These are phyloP conservation scores for Penicillium argentinense DNA, from an alignment of 495 filamentous ascomycete species.

Conservation along the genomic window DNA sequence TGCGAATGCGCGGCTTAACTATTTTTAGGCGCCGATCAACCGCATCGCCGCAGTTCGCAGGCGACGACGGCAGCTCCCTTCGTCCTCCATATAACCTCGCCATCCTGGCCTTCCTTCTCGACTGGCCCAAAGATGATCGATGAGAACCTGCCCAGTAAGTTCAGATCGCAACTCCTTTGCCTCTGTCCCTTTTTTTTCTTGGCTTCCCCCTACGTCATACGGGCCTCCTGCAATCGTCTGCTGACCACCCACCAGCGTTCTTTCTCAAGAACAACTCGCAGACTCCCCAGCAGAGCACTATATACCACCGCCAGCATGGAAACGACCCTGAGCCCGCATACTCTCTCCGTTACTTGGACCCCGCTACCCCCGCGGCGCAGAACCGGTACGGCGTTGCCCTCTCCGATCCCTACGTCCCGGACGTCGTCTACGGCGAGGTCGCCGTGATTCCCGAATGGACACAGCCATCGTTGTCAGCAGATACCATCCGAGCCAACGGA, in stretches of 20 bases:
- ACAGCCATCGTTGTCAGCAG: conserved; percentile 74
- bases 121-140: conserved; percentile 72
- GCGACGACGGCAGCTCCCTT: neutral
- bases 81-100: conserved; percentile 1
- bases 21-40: conserved; percentile 26
- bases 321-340: conserved; percentile 79
- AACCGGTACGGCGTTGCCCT: conserved; percentile 87
- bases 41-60: conserved; percentile 20
- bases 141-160: conserved; percentile 84
- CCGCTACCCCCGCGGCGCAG: conserved; percentile 61
- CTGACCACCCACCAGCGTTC: conserved; percentile 53
- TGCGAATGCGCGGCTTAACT: conserved; percentile 4
- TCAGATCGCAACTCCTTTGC: neutral
- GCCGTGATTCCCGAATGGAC: conserved; percentile 81
- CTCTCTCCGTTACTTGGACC: conserved; percentile 71
- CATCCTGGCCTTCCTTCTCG: neutral
- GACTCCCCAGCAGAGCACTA: conserved; percentile 54
- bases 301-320: conserved; percentile 78
- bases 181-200: neutral
- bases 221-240: conserved; percentile 32
- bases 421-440: conserved; percentile 84
- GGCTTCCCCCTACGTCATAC: conserved; percentile 26
- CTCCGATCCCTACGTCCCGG: conserved; percentile 76
- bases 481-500: conserved; percentile 73
- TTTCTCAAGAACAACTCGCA: conserved; percentile 54